phyloP scores from a whole-genome alignment of 164 flowering plant genomes.

The Stephania yunnanensis region DNA sequence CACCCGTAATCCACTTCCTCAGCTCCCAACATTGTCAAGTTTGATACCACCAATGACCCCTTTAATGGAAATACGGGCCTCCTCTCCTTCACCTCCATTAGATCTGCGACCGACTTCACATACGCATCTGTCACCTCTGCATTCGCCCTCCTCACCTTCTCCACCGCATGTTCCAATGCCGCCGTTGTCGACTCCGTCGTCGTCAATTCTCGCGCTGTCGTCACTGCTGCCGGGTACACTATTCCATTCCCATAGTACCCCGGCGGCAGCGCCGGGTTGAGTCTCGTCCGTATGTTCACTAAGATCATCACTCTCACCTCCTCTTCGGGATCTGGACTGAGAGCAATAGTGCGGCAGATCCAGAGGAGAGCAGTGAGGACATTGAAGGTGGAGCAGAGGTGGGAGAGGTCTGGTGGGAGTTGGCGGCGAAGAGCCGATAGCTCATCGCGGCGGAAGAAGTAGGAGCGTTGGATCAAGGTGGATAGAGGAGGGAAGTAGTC shows the following conservation, averaged over 20 bases:
- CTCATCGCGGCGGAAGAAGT: slow-evolving; percentile 34
- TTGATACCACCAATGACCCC: slow-evolving; percentile 41
- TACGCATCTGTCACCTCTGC: slow-evolving; percentile 25
- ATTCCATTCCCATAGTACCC: slow-evolving; percentile 57
- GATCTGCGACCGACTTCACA: slow-evolving; percentile 26
- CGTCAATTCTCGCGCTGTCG: slow-evolving; percentile 27
- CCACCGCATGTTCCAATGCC: slow-evolving; percentile 35
- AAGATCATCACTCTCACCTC: slow-evolving; percentile 33
- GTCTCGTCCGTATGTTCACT: slow-evolving; percentile 28
- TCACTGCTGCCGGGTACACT: slow-evolving; percentile 27
- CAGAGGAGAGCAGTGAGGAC: slow-evolving; percentile 32
- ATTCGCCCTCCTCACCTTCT: slow-evolving; percentile 37
- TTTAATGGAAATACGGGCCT: slow-evolving; percentile 28
- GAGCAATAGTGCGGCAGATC: slow-evolving; percentile 37
- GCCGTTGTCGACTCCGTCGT: slow-evolving; percentile 7
- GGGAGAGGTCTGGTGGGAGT: slow-evolving; percentile 16
- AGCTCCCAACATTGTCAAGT: slow-evolving; percentile 42
- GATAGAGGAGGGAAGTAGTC: slow-evolving; percentile 11
- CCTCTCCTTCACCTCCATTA: slow-evolving; percentile 32
- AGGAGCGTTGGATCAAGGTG: slow-evolving; percentile 28
- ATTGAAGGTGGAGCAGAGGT: slow-evolving; percentile 27
- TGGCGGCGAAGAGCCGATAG: slow-evolving; percentile 17
- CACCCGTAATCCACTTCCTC: slow-evolving; percentile 56
- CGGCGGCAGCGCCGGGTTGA: slow-evolving; percentile 18
- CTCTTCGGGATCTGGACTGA: slow-evolving; percentile 25